Conservation (phyloP, 2,329 filamentous ascomycete species). For the Alternaria triticina region DNA sequence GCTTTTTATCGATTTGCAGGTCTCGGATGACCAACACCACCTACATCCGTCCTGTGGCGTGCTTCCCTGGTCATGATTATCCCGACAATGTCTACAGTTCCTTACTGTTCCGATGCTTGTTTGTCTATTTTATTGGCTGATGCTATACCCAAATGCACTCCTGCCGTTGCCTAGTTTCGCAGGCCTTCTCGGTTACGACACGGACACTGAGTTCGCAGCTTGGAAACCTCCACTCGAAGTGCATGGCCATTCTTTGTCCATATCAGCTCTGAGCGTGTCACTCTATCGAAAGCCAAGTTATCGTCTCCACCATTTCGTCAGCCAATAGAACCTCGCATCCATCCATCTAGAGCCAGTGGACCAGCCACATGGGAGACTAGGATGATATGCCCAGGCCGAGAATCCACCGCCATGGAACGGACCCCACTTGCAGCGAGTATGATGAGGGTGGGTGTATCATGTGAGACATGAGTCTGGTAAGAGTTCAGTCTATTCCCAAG, state of each 20-base stretch:
- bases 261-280: not conserved
- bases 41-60: not conserved
- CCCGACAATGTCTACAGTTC: not conserved
- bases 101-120: not conserved
- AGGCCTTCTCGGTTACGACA: slow-evolving; percentile 1
- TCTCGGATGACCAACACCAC: not conserved
- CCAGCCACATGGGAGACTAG: slow-evolving; percentile 1
- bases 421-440: not conserved
- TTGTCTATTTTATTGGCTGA: not conserved
- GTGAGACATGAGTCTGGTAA: not conserved
- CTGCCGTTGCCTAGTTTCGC: not conserved
- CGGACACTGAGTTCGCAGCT: slow-evolving; percentile 15
- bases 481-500: not conserved
- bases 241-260: not conserved
- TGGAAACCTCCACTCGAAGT: not conserved
- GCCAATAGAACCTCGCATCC: slow-evolving; percentile 7
- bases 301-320: slow-evolving; percentile 4
- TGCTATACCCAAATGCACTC: not conserved
- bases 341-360: not conserved
- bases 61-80: not conserved
- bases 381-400: not conserved
- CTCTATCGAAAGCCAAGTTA: not conserved
- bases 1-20: not conserved
- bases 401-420: slow-evolving; percentile 1
- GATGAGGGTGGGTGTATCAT: not conserved